Evolutionary conservation across 805 yeast genomes (phyloP), one percentile per base, ranked within the genome.

Genomic region (Starmerella cellae): DNA sequence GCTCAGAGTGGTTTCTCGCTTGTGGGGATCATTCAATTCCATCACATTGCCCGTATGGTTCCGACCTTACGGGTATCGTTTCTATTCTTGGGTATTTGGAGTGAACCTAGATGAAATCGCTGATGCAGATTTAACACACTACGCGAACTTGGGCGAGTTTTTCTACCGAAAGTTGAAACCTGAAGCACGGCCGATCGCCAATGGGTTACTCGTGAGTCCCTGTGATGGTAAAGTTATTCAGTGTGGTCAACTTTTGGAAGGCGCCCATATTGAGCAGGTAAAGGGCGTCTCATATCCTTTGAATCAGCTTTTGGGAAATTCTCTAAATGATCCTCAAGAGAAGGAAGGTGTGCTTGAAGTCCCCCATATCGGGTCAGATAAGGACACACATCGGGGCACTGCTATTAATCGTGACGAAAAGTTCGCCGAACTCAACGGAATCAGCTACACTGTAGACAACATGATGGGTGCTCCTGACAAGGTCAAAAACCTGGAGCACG

Each of bases 281-380:
- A 91, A 91, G 64, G 98, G 98, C 6, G 74, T 91, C 75, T 83
- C 93, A 1, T 91, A 91, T 60, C 78, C 94, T 2, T 71, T 91
- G 14, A 88, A 82, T 51, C 87, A 93, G 9, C 72, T 91, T 42
- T 68, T 91, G 36, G 99, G 99, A 3, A 47, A 51, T 17, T 50
- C 54, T 8, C 4, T 9, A 34, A 38, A 19, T 50, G 44, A 19
- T 56, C 53, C 9, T 50, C 47, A 20, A 8, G 35, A 17, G 14
- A 16, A 24, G 13, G 31, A 34, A 14, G 35, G 14, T 4, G 33
- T 23, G 27, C 21, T 14, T 27, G 42, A 35, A 14, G 41, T 35
- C 6, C 41, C 42, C 19, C 47, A 41, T 30, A 23, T 35, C 8
- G 27, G 35, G 19, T 35, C 5, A 5, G 16, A 14, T 14, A 17